phyloP scores from a whole-genome alignment of 805 yeast species.

The Yarrowia osloensis region DNA sequence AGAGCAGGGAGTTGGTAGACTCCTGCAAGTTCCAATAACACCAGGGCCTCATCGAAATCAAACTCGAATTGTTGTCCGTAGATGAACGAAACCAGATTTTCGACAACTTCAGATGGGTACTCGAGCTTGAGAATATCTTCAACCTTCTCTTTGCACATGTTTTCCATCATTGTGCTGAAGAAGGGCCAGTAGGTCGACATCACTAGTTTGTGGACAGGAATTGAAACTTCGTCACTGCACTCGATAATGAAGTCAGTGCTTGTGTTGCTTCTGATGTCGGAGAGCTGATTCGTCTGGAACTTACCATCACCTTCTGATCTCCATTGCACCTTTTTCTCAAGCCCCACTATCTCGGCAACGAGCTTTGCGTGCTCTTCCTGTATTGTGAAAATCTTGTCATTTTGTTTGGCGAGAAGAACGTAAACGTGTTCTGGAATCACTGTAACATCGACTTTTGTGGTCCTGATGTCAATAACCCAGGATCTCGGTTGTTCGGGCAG shows the following conservation, averaged over 20 bases:
- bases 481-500: too few relatives aligned
- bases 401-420: too few relatives aligned
- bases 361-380: too few relatives aligned
- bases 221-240: background rate
- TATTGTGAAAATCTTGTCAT: too few relatives aligned
- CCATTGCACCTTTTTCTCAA: too few relatives aligned
- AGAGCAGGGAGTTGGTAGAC: background rate
- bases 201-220: background rate
- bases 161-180: background rate
- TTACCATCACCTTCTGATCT: too few relatives aligned
- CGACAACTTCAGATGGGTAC: background rate
- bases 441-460: too few relatives aligned
- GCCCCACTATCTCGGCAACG: too few relatives aligned
- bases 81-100: background rate
- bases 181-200: background rate
- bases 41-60: background rate
- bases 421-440: too few relatives aligned
- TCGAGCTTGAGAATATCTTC: background rate
- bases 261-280: background rate
- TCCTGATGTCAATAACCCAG: too few relatives aligned
- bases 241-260: background rate
- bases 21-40: background rate
- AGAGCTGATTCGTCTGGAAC: too few relatives aligned
- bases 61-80: background rate
- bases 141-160: background rate